Evolutionary conservation across 2,329 filamentous ascomycete genomes (phyloP), one percentile per base, ranked within the genome.

Genomic region (Alternaria hordeiaustralica): DNA sequence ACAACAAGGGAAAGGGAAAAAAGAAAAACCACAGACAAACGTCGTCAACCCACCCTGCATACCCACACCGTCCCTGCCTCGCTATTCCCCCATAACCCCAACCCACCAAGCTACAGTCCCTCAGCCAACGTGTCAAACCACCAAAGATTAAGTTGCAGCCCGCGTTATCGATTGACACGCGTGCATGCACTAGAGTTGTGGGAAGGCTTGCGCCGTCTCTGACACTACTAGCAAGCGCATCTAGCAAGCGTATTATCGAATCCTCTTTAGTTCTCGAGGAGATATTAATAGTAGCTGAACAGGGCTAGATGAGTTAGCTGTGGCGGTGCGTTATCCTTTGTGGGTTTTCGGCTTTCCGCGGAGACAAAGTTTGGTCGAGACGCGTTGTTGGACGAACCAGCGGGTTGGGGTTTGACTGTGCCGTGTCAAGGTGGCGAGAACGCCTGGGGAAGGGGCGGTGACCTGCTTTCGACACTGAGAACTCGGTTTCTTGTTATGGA

Each of bases 141-240:
- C 21, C 8, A 25, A 41, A 53, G 49, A 53, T 25, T 41, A 53
- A 36, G 49, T 53, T 53, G 18, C 30, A 53, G 30, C 20, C 30
- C 28, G 49, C 49, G 30, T 41, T 53, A 41, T 53, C 49, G 30
- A 53, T 53, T 36, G 49, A 53, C 49, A 53, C 49, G 49, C 49
- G 23, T 53, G 49, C 49, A 53, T 53, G 36, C 9, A 53, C 49
- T 53, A 53, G 28, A 21, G 33, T 53, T 13, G 49, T 53, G 41
- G 30, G 49, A 20, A 53, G 13, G 20, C 21, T 41, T 53, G 49
- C 28, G 49, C 49, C 49, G 49, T 36, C 30, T 53, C 18, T 15
- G 1, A 36, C 28, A 53, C 49, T 41, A 36, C 36, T 9, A 15
- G 3, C 49, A 53, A 53, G 49, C 28, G 18, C 21, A 11, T 44